Base-by-base conservation (phyloP, 2,329 filamentous ascomycete species). In the Cytospora leucostoma region DNA sequence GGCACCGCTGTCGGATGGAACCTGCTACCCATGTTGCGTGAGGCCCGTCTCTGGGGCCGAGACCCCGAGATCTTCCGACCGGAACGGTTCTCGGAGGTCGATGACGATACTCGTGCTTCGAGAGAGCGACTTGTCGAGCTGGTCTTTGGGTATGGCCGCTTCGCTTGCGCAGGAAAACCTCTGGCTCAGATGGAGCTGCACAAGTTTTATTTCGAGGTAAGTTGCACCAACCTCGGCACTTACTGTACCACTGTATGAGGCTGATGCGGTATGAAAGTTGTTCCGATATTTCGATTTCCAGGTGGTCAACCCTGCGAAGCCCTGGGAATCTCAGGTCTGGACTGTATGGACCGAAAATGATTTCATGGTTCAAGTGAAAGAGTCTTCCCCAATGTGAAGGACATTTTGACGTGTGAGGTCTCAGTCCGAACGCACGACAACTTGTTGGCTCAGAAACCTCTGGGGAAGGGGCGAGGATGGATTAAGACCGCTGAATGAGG, bases 21-120 rank as follows among this genome's bases (percentile, higher is more conserved):
- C 59, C 59, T 58, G 6, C 19, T 57, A 8, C 65, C 60, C 0
- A 32, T 71, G 27, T 57, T 59, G 44, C 67, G 66, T 11, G 49
- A 54, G 0, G 44, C 27, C 4, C 64, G 52, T 12, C 21, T 63
- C 13, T 68, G 61, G 53, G 86, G 86, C 6, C 69, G 78, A 0
- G 82, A 88, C 67, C 84, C 83, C 1, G 83, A 87, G 8, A 71
- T 79, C 2, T 89, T 88, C 73, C 76, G 80, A 3, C 86, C 87
- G 0, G 85, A 87, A 67, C 79, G 87, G 27, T 89, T 86, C 85
- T 72, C 76, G 47, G 76, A 72, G 4, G 68, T 82, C 2, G 85
- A 80, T 7, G 62, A 62, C 1, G 68, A 70, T 0, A 69, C 71
- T 15, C 69, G 72, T 54, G 66, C 65, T 17, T 66, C 67, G 13